These are phyloP conservation scores for Leishmania aethiopica DNA, from an alignment of 208 protist genomes.

Conservation along the genomic window DNA sequence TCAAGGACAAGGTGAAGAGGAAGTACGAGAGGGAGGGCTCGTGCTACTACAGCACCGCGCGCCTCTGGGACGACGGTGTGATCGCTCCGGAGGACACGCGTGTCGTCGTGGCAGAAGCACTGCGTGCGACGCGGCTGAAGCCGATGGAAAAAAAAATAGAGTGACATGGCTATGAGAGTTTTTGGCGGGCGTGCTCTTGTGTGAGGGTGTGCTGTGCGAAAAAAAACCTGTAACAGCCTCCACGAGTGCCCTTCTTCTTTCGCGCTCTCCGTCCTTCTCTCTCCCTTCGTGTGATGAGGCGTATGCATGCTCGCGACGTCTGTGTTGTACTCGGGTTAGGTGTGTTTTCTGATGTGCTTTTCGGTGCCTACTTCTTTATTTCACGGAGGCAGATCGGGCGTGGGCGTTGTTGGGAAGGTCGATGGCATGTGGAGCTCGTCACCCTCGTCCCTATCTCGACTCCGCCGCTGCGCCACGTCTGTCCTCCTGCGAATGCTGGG, in stretches of 20 bases:
- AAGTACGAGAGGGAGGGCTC: conserved; percentile 95
- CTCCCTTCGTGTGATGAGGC: not conserved
- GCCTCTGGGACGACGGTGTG: conserved; percentile 97
- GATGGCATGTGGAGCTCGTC: not conserved
- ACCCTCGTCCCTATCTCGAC: not conserved
- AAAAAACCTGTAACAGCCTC: not conserved
- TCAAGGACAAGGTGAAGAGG: conserved; percentile 72
- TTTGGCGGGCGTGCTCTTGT: not conserved
- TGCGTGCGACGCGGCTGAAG: conserved; percentile 72
- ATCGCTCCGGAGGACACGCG: conserved; percentile 92
- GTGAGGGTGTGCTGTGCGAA: not conserved
- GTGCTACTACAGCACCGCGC: conserved; percentile 93
- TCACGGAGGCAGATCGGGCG: not conserved
- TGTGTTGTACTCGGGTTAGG: not conserved
- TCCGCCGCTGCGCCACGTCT: not conserved
- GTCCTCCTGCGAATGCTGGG: not conserved
- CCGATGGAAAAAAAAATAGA: conserved; percentile 42
- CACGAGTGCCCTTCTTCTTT: not conserved
- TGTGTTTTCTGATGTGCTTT: not conserved
- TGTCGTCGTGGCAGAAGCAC: conserved; percentile 83
- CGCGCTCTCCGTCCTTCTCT: not conserved
- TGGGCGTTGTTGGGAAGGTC: not conserved
- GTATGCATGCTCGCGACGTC: not conserved
- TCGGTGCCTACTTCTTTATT: not conserved
- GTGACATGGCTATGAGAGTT: not conserved